Base-by-base conservation (phyloP, 345 rosid species). In the Laguncularia racemosa region DNA sequence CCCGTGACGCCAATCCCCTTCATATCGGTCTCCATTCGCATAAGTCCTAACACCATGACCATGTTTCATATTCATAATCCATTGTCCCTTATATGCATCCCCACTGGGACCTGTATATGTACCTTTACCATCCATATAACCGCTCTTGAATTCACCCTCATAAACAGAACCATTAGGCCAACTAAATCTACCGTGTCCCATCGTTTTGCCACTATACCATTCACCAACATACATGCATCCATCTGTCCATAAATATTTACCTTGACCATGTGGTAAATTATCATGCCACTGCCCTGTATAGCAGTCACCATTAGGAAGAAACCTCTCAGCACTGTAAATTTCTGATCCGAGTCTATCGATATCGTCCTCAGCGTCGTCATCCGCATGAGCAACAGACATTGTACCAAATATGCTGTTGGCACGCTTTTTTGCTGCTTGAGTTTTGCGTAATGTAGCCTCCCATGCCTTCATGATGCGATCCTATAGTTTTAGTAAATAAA, bases 111-210 rank as follows among this genome's bases (percentile, higher is more conserved):
- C 86, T 0, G 78, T 80, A 45, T 89, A 92, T 8, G 78, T 73
- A 3, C 98, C 98, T 9, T 38, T 70, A 5, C 98, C 98, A 54
- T 92, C 95, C 96, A 92, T 92, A 60, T 80, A 89, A 17, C 95
- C 96, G 15, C 75, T 80, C 56, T 86, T 92, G 76, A 89, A 92
- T 46, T 92, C 95, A n/a, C 97, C 98, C 46, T 89, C 96, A 12
- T 92, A 92, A 9, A 78, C 68, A 0, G 95, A 92, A 7, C 98
- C 98, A 2, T 86, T 81, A 1, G 98, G 98, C 98, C 98, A 92
- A 49, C 84, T 81, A 10, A 92, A 92, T 74, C 84, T 73, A 4
- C 98, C 98, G 44, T 55, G 70, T 20, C 98, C 98, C 91, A 73
- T 86, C 6, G 81, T 80, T 67, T 89, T 89, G 0, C 98, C 98